phyloP scores from a whole-genome alignment of 371 early-diverging fungal genomes.

The Cokeromyces recurvatus region DNA sequence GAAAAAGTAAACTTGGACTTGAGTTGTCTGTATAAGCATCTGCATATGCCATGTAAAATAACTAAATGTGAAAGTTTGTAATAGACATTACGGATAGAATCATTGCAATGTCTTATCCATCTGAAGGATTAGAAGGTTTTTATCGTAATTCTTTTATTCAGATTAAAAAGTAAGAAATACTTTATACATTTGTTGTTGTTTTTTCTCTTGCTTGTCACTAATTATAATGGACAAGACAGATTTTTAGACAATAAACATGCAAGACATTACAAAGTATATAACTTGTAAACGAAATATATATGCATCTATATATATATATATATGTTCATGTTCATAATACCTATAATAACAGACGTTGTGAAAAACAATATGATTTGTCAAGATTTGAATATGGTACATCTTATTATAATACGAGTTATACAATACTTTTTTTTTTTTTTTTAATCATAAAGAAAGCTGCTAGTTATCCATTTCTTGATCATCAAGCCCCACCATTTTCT shows the following conservation, averaged over 20 bases:
- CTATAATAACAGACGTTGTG: no score
- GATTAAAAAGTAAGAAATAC: conserved; percentile 49
- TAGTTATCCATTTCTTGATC: conserved; percentile 63
- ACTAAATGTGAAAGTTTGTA: no score
- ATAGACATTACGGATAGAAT: conserved; percentile 60
- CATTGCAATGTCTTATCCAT: conserved; percentile 72
- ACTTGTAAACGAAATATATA: conserved; percentile 45
- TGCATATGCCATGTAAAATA: neutral
- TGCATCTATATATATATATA: no score
- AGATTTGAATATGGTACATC: conserved; percentile 17
- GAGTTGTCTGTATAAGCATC: conserved; percentile 36
- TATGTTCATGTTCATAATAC: no score
- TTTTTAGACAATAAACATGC: conserved; percentile 57
- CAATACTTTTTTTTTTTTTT: no score
- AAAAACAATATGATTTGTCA: conserved; percentile 39
- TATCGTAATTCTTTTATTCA: conserved; percentile 59
- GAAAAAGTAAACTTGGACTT: conserved; percentile 61
- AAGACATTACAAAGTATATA: conserved; percentile 65
- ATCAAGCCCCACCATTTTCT: conserved; percentile 63
- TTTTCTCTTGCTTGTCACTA: neutral
- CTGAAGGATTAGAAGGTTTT: conserved; percentile 56
- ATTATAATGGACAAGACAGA: conserved; percentile 22
- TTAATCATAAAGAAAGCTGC: no score
- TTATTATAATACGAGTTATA: no score
- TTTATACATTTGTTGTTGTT: neutral